Evolutionary conservation across 306 rosid species (phyloP), one percentile per base, ranked within the genome.

Genomic region (Psophocarpus tetragonolobus): DNA sequence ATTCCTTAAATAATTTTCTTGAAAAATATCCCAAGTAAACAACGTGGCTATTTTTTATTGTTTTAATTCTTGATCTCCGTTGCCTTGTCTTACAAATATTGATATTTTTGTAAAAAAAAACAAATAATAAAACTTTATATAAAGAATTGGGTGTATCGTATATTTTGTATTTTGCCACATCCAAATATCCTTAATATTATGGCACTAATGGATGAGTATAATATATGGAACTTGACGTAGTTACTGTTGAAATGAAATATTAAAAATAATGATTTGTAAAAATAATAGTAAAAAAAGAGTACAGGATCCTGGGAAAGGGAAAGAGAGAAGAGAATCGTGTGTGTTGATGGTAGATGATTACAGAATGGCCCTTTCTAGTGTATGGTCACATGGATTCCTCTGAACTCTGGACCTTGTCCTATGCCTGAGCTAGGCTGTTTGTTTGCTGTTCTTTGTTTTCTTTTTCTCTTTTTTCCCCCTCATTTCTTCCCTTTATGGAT

Each of bases 341-440:
- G 60, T 21, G 33, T 21, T 6, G 24, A 33, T 72, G 38, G 81
- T 75, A 74, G 91, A 84, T 84, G 84, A 86, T 85, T 82, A 73
- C 87, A 77, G 80, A 84, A 86, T 83, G 89, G 88, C 81, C 75
- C 80, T 83, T 84, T 66, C 78, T 78, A 21, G 21, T 21, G 71
- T 65, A 69, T 82, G 87, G 85, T 91, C 98, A 87, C 97, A 88
- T 92, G 96, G 93, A 82, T 90, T 93, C 93, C 91, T 83, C 97
- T 91, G 92, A 70, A 73, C 14, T 74, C 68, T 74, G 77, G 27
- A 41, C 15, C 60, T 77, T 77, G 88, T 89, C 86, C 82, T 80
- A 87, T 83, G 79, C 80, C 89, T 79, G 71, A 84, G 47, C 74
- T 36, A 62, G 35, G 76, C 80, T 76, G 83, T 38, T 81, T 77